phyloP scores from a whole-genome alignment of 2,329 filamentous ascomycete genomes.

The Sporothrix mexicana region DNA sequence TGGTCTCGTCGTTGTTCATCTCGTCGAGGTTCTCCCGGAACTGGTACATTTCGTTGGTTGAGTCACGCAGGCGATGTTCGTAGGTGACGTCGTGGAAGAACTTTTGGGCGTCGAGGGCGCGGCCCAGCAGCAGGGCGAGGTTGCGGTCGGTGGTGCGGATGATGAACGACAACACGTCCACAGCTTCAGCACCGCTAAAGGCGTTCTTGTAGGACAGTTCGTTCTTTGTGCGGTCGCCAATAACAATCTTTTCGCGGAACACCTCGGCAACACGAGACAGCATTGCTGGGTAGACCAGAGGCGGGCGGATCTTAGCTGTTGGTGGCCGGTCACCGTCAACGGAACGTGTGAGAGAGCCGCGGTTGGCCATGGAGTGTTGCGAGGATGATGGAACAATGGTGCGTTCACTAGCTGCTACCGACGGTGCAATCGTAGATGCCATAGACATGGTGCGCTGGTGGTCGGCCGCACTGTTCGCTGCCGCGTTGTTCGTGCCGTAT shows the following conservation, averaged over 20 bases:
- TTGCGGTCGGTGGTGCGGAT: conserved; percentile 97
- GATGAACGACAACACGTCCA: conserved; percentile 94
- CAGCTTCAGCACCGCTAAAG: conserved; percentile 93
- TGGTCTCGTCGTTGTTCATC: conserved; percentile 76
- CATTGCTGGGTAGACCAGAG: conserved; percentile 90
- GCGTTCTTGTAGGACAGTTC: conserved; percentile 96
- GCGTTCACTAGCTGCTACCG: conserved; percentile 66
- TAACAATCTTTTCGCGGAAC: conserved; percentile 85
- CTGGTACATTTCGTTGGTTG: conserved; percentile 93
- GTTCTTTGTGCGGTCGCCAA: conserved; percentile 92
- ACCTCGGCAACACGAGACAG: conserved; percentile 92
- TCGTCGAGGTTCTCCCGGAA: conserved; percentile 94
- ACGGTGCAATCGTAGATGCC: conserved; percentile 78
- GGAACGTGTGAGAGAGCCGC: conserved; percentile 62
- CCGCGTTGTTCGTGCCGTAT: conserved; percentile 11
- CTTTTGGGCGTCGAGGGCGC: conserved; percentile 94
- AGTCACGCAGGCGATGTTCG: conserved; percentile 92
- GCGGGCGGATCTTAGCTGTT: conserved; percentile 70
- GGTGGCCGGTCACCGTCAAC: conserved; percentile 61
- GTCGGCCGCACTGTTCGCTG: conserved; percentile 48
- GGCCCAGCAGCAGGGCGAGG: conserved; percentile 84
- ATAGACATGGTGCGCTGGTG: conserved; percentile 78
- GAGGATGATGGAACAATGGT: conserved; percentile 39
- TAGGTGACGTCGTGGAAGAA: conserved; percentile 99
- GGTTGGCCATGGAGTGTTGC: conserved; percentile 54